These are phyloP conservation scores for Plantago coronopus DNA, from an alignment of 305 asterid species.

Conservation along the genomic window DNA sequence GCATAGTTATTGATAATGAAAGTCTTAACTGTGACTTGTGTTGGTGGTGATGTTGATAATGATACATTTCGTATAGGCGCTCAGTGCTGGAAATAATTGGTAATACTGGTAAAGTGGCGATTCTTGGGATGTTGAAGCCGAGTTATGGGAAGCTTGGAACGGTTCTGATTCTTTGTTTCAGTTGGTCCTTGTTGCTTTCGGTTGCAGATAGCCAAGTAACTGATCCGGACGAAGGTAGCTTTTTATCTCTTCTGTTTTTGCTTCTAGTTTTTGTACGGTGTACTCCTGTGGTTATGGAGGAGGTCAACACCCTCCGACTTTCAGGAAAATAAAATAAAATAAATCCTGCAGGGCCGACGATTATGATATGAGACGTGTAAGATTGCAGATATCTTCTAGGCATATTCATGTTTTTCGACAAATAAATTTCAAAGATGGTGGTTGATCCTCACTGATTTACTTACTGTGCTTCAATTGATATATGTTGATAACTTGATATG, in stretches of 20 bases:
- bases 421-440: too few species aligned
- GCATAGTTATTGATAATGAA: slow-evolving; percentile 16
- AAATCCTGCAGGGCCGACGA: too few species aligned
- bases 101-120: slow-evolving; percentile 26
- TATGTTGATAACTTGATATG: not conserved
- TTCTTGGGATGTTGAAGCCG: slow-evolving; percentile 28
- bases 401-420: too few species aligned
- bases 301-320: too few species aligned
- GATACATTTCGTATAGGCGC: slow-evolving; percentile 31
- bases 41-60: slow-evolving; percentile 15
- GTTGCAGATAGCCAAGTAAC: slow-evolving; percentile 39
- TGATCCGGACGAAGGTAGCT: slow-evolving; percentile 51
- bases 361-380: too few species aligned
- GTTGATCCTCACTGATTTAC: too few species aligned
- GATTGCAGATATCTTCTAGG: too few species aligned
- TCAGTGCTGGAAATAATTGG: slow-evolving; percentile 27
- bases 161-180: slow-evolving; percentile 43
- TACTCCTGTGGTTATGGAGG: not conserved
- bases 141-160: slow-evolving; percentile 33
- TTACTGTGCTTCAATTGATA: not conserved
- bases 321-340: too few species aligned
- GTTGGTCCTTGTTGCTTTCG: slow-evolving; percentile 45
- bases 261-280: slow-evolving; percentile 14
- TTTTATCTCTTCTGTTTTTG: slow-evolving; percentile 3
- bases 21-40: slow-evolving; percentile 6